These are phyloP conservation scores for Myriosclerotinia duriaeana DNA, from an alignment of 2,329 filamentous ascomycete species.

Conservation along the genomic window DNA sequence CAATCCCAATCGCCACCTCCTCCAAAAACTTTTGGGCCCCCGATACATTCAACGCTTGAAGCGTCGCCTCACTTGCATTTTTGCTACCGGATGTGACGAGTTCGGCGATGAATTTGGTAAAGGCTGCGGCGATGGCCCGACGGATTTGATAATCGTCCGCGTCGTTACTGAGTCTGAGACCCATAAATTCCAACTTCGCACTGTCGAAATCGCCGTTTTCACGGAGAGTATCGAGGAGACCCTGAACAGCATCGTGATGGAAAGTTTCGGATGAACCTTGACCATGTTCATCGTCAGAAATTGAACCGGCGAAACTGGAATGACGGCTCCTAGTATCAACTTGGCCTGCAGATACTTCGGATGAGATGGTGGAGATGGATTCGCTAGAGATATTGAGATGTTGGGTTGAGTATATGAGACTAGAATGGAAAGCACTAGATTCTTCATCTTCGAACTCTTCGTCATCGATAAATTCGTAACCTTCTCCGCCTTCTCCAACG, in stretches of 20 bases:
- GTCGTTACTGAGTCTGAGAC: conserved; percentile 85
- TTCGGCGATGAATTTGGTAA: conserved; percentile 77
- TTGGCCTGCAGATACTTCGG: conserved; percentile 48
- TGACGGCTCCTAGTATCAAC: conserved; percentile 54
- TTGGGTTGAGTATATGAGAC: conserved; percentile 41
- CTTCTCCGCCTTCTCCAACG: conserved; percentile 59
- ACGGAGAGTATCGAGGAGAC: conserved; percentile 81
- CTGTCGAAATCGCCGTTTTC: conserved; percentile 77
- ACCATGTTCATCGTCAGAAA: conserved; percentile 58
- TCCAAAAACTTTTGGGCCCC: conserved; percentile 57
- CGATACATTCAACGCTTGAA: conserved; percentile 65
- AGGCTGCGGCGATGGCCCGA: conserved; percentile 78
- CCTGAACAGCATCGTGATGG: conserved; percentile 82
- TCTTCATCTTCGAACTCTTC: conserved; percentile 56
- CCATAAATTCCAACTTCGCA: conserved; percentile 85
- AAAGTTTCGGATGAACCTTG: conserved; percentile 60
- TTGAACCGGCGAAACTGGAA: conserved; percentile 71
- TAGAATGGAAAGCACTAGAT: conserved; percentile 55
- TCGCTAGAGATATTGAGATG: conserved; percentile 47
- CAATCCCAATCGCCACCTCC: conserved; percentile 61
- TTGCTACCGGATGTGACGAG: conserved; percentile 55
- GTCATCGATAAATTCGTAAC: conserved; percentile 65
- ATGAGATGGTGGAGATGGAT: conserved; percentile 65
- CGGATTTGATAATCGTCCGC: conserved; percentile 88
- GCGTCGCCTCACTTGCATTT: conserved; percentile 25